These are phyloP conservation scores for Voacanga thouarsii DNA, from an alignment of 257 asterid species.

Conservation along the genomic window DNA sequence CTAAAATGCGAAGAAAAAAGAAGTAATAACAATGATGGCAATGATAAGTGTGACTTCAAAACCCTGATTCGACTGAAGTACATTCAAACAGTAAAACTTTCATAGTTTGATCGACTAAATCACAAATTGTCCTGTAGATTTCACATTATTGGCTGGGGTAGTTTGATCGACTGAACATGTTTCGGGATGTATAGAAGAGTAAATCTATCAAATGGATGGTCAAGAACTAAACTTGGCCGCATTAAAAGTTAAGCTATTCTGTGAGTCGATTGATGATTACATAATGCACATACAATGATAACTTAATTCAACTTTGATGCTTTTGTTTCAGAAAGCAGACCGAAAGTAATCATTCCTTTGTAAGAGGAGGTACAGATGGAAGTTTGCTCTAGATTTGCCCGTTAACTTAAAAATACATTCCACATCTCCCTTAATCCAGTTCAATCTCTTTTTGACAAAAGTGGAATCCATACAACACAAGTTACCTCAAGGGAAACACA, in stretches of 20 bases:
- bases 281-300: neutral
- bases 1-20: neutral
- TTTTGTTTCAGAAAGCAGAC: neutral
- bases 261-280: neutral
- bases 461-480: neutral
- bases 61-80: neutral
- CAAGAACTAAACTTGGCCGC: neutral
- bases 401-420: neutral
- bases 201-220: neutral
- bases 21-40: neutral
- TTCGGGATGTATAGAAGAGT: neutral
- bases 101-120: neutral
- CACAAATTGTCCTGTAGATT: neutral
- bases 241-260: neutral
- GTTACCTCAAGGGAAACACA: conserved; percentile 79
- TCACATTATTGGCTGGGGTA: neutral
- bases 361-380: neutral
- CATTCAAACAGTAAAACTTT: neutral
- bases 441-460: neutral
- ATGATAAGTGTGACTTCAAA: neutral
- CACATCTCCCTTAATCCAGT: neutral
- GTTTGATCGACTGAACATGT: too few species aligned
- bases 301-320: neutral
- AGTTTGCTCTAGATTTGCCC: neutral
- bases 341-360: neutral